Base-by-base conservation (phyloP, 148 eudicot species). In the Simmondsia chinensis region DNA sequence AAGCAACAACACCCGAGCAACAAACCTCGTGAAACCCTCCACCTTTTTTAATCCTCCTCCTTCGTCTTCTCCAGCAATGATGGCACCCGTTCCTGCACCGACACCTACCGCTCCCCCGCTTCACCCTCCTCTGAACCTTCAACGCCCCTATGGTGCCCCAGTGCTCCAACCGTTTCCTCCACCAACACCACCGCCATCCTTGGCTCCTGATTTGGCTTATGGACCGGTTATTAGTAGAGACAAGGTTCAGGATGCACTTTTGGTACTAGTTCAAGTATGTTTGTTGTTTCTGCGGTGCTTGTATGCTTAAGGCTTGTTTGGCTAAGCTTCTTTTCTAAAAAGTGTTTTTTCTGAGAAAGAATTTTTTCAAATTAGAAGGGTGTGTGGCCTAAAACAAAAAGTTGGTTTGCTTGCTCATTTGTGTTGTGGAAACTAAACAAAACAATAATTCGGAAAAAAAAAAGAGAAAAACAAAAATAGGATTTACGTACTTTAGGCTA, bases 101-200 rank as follows among this genome's bases (percentile, higher is more conserved):
- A 13, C 60, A 31, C 66, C 85, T 12, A 65, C 75, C 37, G 80
- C 83, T 46, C 66, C 87, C 50, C 76, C 82, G n/a, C 60, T 87
- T 47, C 70, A 73, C 40, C 74, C 82, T 48, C 70, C 81, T 36
- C 54, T 61, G 49, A 66, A 51, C 69, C 63, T 69, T 16, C 91
- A 80, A 36, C 73, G 74, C 31, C 79, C 82, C 3, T 78, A 73
- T 33, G 87, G 91, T 53, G 59, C 83, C 47, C 91, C 94, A 6
- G 33, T 83, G 46, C 94, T 77, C 33, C 97, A 83, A 51, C 91
- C 97, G n/a, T 88, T 83, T 68, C 94, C 94, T n/a, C 97, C 94
- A 46, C 91, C 97, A 9, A 69, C 75, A 5, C 94, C 96, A 15
- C 80, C 94, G 20, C 68, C 60, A 31, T 77, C 96, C 46, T 81